Evolutionary conservation across 1,284 basidiomycete species (phyloP).

Genomic region (Chalciporus piperatoides): DNA sequence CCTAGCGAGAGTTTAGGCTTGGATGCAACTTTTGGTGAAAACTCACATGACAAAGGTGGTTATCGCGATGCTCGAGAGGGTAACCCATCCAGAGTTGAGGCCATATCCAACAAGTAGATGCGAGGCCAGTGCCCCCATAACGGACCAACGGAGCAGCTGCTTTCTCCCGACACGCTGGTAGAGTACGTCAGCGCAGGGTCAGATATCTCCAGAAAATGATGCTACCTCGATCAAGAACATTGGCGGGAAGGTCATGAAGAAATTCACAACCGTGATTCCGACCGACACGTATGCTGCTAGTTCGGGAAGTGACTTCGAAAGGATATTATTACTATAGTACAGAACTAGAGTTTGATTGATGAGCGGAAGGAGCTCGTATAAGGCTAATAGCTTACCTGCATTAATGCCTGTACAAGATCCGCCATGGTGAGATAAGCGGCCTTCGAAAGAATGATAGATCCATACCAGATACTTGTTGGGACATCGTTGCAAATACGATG

Average conservation of each 20-base stretch:
- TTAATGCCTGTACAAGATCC: conserved; percentile 43
- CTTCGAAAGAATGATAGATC: background rate
- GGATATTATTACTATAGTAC: conserved; percentile 87
- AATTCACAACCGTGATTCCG: conserved; percentile 80
- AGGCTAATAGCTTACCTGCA: conserved; percentile 38
- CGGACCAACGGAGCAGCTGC: conserved; percentile 54
- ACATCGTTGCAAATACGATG: conserved; percentile 68
- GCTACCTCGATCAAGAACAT: conserved; percentile 78
- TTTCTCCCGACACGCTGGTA: conserved; percentile 64
- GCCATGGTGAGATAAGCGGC: conserved; percentile 1
- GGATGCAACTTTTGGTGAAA: background rate
- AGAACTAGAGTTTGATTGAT: conserved; percentile 59
- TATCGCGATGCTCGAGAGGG: conserved; percentile 73
- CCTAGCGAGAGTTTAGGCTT: conserved; percentile 36
- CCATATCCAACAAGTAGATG: conserved; percentile 70
- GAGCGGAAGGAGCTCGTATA: conserved; percentile 11
- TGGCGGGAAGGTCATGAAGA: conserved; percentile 74
- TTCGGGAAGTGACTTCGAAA: conserved; percentile 73
- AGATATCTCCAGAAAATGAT: background rate
- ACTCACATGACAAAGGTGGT: conserved; percentile 79
- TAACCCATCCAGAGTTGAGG: conserved; percentile 57
- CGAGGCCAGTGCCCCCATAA: conserved; percentile 61
- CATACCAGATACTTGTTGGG: conserved; percentile 76
- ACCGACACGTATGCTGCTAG: conserved; percentile 76
- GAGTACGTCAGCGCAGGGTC: conserved; percentile 1